These are phyloP conservation scores for Mycosarcoma maydis DNA, from an alignment of 1,284 basidiomycete species.

Conservation along the genomic window DNA sequence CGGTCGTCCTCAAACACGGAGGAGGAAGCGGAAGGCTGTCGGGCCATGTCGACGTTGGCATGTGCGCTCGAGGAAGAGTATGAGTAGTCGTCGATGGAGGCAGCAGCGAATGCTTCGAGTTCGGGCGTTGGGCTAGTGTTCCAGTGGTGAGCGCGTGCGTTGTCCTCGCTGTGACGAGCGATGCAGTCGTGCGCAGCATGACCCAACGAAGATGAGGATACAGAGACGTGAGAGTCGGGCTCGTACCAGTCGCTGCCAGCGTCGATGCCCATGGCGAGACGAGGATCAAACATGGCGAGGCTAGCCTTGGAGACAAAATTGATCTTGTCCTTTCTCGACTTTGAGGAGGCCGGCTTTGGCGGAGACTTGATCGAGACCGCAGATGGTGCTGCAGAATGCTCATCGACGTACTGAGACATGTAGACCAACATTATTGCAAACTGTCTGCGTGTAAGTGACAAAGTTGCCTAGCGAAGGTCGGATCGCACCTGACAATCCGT, in stretches of 20 bases:
- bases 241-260: constrained; percentile 38
- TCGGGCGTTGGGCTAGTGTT: constrained; percentile 52
- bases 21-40: constrained; percentile 33
- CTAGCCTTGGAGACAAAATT: constrained; percentile 61
- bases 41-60: constrained; percentile 20
- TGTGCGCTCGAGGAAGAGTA: constrained; percentile 3
- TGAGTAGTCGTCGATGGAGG: constrained; percentile 23
- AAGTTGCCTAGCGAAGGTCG: no score
- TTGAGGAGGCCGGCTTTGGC: constrained; percentile 13
- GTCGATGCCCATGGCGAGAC: constrained; percentile 64
- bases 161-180: constrained; percentile 14
- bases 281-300: constrained; percentile 59
- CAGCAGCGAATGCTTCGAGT: constrained; percentile 53
- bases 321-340: constrained; percentile 56
- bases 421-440: constrained; percentile 19
- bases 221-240: constrained; percentile 1
- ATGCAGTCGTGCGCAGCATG: constrained; percentile 6
- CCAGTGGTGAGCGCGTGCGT: constrained; percentile 12
- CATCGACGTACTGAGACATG: constrained; percentile 41
- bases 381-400: constrained; percentile 16
- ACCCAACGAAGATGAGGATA: constrained; percentile 30
- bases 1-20: constrained; percentile 53
- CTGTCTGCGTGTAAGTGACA: neutral
- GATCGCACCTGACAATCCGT: no score
- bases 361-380: constrained; percentile 1